Conservation (phyloP, 192 early-diverging fungal genomes). For the Gamsiella multidivaricata region DNA sequence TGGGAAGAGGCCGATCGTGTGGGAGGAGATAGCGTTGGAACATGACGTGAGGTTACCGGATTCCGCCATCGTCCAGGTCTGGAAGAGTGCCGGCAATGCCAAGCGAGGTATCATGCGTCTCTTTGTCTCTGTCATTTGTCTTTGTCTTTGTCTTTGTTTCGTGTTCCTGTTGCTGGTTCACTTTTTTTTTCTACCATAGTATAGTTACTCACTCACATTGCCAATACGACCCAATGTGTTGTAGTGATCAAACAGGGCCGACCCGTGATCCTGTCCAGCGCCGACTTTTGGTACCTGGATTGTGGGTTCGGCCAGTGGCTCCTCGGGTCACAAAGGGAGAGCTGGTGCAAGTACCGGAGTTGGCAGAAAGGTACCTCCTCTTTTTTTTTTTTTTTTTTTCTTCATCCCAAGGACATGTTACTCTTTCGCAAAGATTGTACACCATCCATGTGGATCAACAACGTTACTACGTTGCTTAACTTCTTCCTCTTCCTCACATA, state of each 20-base stretch:
- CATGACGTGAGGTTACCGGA: conserved; percentile 30
- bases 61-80: conserved; percentile 45
- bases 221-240: conserved; percentile 63
- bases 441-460: no score
- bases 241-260: conserved; percentile 72
- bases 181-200: neutral
- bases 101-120: conserved; percentile 20
- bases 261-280: conserved; percentile 72
- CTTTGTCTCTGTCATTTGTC: no score
- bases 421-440: no score
- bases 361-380: conserved; percentile 43
- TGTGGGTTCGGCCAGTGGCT: conserved; percentile 82
- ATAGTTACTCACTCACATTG: neutral
- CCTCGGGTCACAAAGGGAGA: conserved; percentile 40
- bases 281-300: conserved; percentile 81
- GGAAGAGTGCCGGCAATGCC: conserved; percentile 40
- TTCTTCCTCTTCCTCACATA: no score
- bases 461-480: no score
- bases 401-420: neutral
- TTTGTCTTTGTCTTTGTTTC: neutral
- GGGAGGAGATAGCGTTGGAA: conserved; percentile 49
- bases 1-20: conserved; percentile 39
- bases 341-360: conserved; percentile 42
- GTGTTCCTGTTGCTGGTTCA: no score
- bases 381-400: neutral